Base-by-base conservation (phyloP, 2,329 filamentous ascomycete genomes). In the Myriosclerotinia scirpicola region DNA sequence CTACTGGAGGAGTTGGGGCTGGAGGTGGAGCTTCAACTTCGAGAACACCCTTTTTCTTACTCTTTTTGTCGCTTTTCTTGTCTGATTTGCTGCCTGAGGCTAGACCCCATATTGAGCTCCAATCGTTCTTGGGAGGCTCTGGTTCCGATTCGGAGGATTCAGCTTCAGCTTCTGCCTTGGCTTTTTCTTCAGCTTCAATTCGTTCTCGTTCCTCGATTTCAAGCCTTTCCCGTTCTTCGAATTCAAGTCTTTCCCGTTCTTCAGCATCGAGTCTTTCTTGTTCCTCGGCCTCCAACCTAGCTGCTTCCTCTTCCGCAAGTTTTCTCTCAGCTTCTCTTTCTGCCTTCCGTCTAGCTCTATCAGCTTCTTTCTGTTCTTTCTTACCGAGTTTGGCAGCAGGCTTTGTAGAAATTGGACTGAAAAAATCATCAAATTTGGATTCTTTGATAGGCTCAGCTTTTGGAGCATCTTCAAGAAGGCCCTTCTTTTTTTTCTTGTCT, bases 401-500 rank as follows among this genome's bases (percentile, higher is more conserved):
- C 34, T 83, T 76, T 5, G 71, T 70, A 44, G 71, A 63, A 3
- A 67, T 48, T 11, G 67, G 66, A 11, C 69, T 72, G 70, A 73
- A 75, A n/a, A 69, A 68, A 15, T 56, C 56, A 38, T 82, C 80
- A 20, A 76, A 76, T 67, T 80, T 80, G 2, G 82, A 80, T 71
- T 84, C 83, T 12, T 56, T 64, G 22, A 46, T 82, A 52, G 83
- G 81, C 62, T 79, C 80, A 70, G 80, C 81, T 66, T 82, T 81
- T 69, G 81, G 80, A 64, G 79, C 77, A 66, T 82, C 77, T 66
- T 82, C 77, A 22, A 60, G 12, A 46, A 80, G 77, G 34, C 77
- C 73, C 67, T 74, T 76, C 66, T 81, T 84, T 54, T 86, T 86
- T 73, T 84, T 83, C 77, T 85, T 85, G 50, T 76, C 74, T 59